These are phyloP conservation scores for Aspergillus puulaauensis DNA, from an alignment of 2,329 filamentous ascomycete species.

Conservation along the genomic window DNA sequence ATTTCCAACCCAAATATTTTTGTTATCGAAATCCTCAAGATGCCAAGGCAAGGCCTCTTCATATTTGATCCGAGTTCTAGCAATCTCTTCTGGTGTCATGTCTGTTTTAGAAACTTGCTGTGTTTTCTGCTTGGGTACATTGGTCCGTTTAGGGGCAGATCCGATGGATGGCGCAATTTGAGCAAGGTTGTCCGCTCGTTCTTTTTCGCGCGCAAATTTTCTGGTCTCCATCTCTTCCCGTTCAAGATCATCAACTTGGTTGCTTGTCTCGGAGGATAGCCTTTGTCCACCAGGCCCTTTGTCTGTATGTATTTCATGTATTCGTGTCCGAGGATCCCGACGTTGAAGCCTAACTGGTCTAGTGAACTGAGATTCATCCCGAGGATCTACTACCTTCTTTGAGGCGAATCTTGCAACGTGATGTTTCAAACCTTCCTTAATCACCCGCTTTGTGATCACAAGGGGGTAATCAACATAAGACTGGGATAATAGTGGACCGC, in stretches of 20 bases:
- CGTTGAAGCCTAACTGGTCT: conserved; percentile 86
- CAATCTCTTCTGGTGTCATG: conserved; percentile 69
- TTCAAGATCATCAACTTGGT: conserved; percentile 66
- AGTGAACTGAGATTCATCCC: conserved; percentile 80
- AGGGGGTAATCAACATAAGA: conserved; percentile 63
- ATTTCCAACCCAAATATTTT: conserved; percentile 88
- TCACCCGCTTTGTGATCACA: conserved; percentile 76
- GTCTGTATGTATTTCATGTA: conserved; percentile 56
- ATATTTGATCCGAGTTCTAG: conserved; percentile 67
- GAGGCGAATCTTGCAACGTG: conserved; percentile 82
- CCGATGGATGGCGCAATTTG: conserved; percentile 85
- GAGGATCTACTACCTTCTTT: conserved; percentile 61
- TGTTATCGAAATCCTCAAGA: conserved; percentile 92
- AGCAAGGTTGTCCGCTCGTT: conserved; percentile 82
- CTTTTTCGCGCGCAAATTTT: conserved; percentile 77
- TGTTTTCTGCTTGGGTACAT: conserved; percentile 71
- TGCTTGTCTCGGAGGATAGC: conserved; percentile 32
- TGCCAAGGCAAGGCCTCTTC: conserved; percentile 97
- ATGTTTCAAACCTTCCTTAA: conserved; percentile 77
- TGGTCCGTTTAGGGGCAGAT: conserved; percentile 67
- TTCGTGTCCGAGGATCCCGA: conserved; percentile 70
- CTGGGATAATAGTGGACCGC: conserved; percentile 39
- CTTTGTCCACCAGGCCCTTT: conserved; percentile 38
- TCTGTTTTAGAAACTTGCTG: conserved; percentile 84
- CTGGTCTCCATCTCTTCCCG: conserved; percentile 57